Evolutionary conservation across 176 grass and related monocot species (phyloP).

Genomic region (Triticum turgidum): DNA sequence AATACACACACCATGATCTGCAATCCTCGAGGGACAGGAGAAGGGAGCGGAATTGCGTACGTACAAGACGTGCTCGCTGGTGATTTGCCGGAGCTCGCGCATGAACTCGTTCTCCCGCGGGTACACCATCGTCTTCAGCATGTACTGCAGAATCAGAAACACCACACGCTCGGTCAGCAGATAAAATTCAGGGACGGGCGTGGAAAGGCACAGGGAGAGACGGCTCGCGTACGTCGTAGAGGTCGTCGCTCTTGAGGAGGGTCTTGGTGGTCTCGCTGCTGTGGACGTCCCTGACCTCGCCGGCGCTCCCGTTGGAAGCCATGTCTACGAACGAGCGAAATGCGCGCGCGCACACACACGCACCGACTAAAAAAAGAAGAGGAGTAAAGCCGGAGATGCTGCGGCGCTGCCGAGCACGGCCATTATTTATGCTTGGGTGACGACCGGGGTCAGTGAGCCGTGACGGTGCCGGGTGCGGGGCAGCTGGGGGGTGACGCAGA

Average conservation of each 20-base stretch:
- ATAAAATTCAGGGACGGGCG: background rate
- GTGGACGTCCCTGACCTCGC: constrained; percentile 27
- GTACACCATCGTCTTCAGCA: constrained; percentile 63
- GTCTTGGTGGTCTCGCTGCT: constrained; percentile 49
- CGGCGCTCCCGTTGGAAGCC: background rate
- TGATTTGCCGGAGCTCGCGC: constrained; percentile 67
- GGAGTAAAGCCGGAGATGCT: too few species aligned
- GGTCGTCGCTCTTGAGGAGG: constrained; percentile 54
- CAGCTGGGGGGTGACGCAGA: too few species aligned
- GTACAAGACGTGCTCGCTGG: constrained; percentile 49
- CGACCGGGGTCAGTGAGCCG: too few species aligned
- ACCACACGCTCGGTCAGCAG: background rate
- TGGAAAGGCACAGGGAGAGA: too few species aligned
- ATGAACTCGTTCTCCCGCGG: constrained; percentile 64
- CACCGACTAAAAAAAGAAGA: too few species aligned
- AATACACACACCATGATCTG: too few species aligned
- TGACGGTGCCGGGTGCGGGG: too few species aligned
- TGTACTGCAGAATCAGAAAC: constrained; percentile 42
- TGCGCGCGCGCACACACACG: too few species aligned
- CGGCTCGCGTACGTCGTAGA: constrained; percentile 38
- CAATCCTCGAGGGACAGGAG: background rate
- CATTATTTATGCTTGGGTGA: too few species aligned
- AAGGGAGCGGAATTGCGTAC: background rate
- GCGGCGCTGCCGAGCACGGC: too few species aligned
- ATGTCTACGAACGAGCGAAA: background rate